Evolutionary conservation across 306 rosid genomes (phyloP), one percentile per base, ranked within the genome.

Genomic region (Rubus idaeus): DNA sequence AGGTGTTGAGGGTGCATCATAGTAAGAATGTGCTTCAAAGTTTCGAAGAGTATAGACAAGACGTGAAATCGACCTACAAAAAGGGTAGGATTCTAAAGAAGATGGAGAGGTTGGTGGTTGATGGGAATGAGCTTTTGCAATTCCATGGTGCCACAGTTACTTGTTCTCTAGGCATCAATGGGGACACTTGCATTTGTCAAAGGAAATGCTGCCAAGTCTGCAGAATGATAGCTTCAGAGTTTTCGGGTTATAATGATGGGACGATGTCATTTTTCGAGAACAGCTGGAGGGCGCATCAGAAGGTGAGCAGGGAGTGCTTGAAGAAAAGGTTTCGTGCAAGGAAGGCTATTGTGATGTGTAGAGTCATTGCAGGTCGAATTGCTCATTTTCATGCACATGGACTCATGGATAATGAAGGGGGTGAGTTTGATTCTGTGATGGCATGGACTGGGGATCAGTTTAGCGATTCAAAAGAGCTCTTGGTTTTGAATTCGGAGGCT

Each of bases 211-310:
- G 87, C 46, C 77, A 66, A 12, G 71, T 80, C 12, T 84, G 87
- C 26, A 73, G 84, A 26, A 44, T 77, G 42, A 72, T 77, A 47
- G 49, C 46, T 40, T 77, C 35, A 11, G 52, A 61, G 51, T 68
- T 68, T 57, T 17, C 45, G 0, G 46, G 42, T 8, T 6, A 45
- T 5, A 62, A 70, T 8, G 69, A 71, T 41, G 65, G 52, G 10
- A 47, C 67, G 3, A 45, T 68, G 11, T 53, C 52, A 5, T 75
- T 84, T 21, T 49, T 77, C 47, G 75, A 56, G 17, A 77, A 6
- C 62, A 41, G 84, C 57, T 26, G 80, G 82, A 56, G n/a, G 75
- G 82, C 87, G 4, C 84, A 69, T 20, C 21, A 75, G 80, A 84
- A 77, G 67, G n/a, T 77, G 55, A 71, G 9, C 12, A 70, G 13